Percentiles rank a stretch among this genome's conserved stretches.
These are phyloP conservation scores for Grigorovia transvaalensis DNA, from an alignment of 805 yeast species.

Conservation along the genomic window DNA sequence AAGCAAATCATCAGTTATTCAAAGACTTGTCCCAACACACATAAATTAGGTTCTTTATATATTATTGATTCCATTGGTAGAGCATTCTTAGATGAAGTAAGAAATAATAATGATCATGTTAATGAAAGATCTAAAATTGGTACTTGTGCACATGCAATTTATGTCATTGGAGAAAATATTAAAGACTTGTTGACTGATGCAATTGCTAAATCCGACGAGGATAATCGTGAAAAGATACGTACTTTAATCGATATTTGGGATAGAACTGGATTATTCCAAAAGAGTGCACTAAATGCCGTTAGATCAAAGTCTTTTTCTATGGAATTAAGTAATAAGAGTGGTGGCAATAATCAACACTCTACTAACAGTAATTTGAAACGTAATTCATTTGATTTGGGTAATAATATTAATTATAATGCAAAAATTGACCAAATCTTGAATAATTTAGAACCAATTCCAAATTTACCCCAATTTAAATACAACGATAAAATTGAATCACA, in stretches of 20 bases:
- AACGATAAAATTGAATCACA: constrained; percentile 16
- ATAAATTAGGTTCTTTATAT: constrained; percentile 84
- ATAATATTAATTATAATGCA: constrained; percentile 36
- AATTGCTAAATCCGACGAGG: constrained; percentile 42
- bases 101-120: constrained; percentile 41
- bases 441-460: constrained; percentile 12
- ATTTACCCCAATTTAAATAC: constrained; percentile 14
- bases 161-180: constrained; percentile 52
- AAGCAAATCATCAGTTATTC: constrained; percentile 35
- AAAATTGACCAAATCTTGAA: constrained; percentile 38
- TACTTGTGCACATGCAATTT: constrained; percentile 63
- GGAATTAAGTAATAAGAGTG: constrained; percentile 10
- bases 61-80: constrained; percentile 89
- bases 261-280: constrained; percentile 65
- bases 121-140: constrained; percentile 50
- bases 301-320: constrained; percentile 44
- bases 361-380: not conserved
- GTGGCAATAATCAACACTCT: constrained; percentile 34
- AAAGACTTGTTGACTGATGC: constrained; percentile 56
- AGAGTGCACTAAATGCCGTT: constrained; percentile 42
- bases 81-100: constrained; percentile 68
- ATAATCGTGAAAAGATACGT: constrained; percentile 60
- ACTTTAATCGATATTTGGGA: constrained; percentile 91
- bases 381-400: constrained; percentile 15
- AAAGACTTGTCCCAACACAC: constrained; percentile 62